Percentiles rank a stretch among this genome's conserved stretches.
Evolutionary conservation across 805 yeast species (phyloP).

Genomic region (Limtongozyma cylindracea): DNA sequence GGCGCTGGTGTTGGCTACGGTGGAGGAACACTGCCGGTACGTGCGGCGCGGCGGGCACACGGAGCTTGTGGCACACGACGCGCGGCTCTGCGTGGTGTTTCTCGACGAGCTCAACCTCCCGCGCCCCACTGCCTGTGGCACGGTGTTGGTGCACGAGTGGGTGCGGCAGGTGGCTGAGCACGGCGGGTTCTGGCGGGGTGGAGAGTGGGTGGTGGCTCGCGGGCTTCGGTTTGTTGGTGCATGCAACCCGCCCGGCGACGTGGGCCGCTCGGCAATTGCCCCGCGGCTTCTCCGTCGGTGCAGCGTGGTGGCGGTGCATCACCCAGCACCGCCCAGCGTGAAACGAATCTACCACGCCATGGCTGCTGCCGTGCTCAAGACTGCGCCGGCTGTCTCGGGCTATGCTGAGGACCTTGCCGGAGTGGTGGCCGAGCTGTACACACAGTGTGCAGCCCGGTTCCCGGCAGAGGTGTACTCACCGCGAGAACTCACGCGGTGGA

Average conservation of each 20-base stretch:
- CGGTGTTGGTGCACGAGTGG: slow-evolving; percentile 47
- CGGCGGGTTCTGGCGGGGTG: slow-evolving; percentile 52
- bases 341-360: slow-evolving; percentile 41
- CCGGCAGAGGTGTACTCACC: slow-evolving; percentile 39
- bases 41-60: slow-evolving; percentile 32
- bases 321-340: slow-evolving; percentile 44
- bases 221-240: slow-evolving; percentile 81
- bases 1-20: slow-evolving; percentile 24
- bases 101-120: slow-evolving; percentile 89
- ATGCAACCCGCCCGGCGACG: slow-evolving; percentile 72
- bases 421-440: slow-evolving; percentile 45
- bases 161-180: slow-evolving; percentile 53
- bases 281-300: slow-evolving; percentile 42
- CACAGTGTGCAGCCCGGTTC: slow-evolving; percentile 14
- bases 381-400: slow-evolving; percentile 33
- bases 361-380: slow-evolving; percentile 25
- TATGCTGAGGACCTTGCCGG: slow-evolving; percentile 22
- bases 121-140: slow-evolving; percentile 38
- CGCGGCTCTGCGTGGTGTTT: slow-evolving; percentile 60
- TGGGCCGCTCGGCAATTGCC: slow-evolving; percentile 37
- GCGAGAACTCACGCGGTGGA: slow-evolving; percentile 77
- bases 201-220: slow-evolving; percentile 37
- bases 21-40: slow-evolving; percentile 63
- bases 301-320: slow-evolving; percentile 45
- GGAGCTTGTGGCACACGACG: too few species aligned